Evolutionary conservation across 805 yeast genomes (phyloP), one percentile per base, ranked within the genome.

Genomic region (Pichia kluyveri): DNA sequence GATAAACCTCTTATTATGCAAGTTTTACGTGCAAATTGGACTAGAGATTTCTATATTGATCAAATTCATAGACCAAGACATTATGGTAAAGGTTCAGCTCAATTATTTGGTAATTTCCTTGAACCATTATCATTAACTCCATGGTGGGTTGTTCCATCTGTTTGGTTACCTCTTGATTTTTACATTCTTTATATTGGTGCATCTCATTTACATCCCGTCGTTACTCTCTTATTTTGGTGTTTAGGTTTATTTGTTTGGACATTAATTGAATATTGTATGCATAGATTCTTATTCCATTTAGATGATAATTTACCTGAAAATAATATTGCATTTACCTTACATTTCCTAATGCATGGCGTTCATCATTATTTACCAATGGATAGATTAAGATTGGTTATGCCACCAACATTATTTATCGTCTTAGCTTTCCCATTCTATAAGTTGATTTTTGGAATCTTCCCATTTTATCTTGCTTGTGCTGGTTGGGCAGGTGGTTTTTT

Each of bases 331-430:
- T 82, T 85, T 59, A 79, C 96, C 1, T 50, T 89, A 40, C 99
- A 93, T 67, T 93, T 93, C 73, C 66, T 89, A 50, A 72, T 91
- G 55, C 99, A 93, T 60, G 99, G 99, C 49, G 84, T 90, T 45
- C 99, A 93, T 66, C 99, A 93, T 67, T 93, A 86, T 66, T 75
- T 93, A 56, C 99, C 99, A 54, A 93, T 95, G 99, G 99, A 93
- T 70, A 79, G 78, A 51, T 72, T 79, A 64, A 80, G 99, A 63
- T 77, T 93, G 59, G 99, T 93, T 37, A 84, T 93, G 86, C 99
- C 99, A 3, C 99, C 99, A 44, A 74, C 97, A 0, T 70, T 93
- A 61, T 83, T 91, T 54, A 53, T 83, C 15, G 67, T 76, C 3
- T 69, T 93, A 53, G 81, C 88, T 43, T 77, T 73, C 38, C 99